Conservation (phyloP, 768 basidiomycete genomes). For the Xerocomellus amylosporus region DNA sequence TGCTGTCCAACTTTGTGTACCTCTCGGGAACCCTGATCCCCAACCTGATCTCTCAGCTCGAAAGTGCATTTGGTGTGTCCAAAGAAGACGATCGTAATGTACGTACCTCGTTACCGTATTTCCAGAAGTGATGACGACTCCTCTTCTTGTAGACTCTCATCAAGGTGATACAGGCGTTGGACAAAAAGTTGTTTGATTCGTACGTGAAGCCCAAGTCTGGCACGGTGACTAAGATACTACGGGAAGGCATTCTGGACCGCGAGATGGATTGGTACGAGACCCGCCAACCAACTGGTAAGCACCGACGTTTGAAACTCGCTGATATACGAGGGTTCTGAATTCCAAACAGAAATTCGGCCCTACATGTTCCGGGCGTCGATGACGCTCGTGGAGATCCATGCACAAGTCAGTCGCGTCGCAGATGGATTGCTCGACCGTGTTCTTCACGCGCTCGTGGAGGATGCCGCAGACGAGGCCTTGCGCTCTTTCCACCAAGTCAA, state of each 20-base stretch:
- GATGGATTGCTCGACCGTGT: slow-evolving; percentile 80
- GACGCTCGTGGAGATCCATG: slow-evolving; percentile 87
- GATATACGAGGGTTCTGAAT: not conserved
- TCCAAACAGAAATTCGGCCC: slow-evolving; percentile 75
- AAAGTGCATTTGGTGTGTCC: slow-evolving; percentile 68
- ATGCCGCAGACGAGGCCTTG: slow-evolving; percentile 79
- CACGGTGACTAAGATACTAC: slow-evolving; percentile 63
- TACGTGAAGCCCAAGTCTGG: slow-evolving; percentile 82
- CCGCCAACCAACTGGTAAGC: slow-evolving; percentile 82
- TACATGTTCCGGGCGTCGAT: slow-evolving; percentile 92
- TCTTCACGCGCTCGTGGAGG: slow-evolving; percentile 75
- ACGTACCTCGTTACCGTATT: slow-evolving; percentile 8
- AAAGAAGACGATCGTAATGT: slow-evolving; percentile 74
- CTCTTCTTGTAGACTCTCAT: slow-evolving; percentile 58
- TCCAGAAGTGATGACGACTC: not conserved
- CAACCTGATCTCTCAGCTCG: slow-evolving; percentile 75
- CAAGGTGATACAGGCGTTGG: slow-evolving; percentile 77
- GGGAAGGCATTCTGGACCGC: slow-evolving; percentile 73
- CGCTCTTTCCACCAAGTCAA: slow-evolving; percentile 85
- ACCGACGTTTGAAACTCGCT: not conserved
- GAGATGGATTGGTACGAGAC: slow-evolving; percentile 94
- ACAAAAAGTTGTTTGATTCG: slow-evolving; percentile 85
- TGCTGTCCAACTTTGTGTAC: slow-evolving; percentile 84
- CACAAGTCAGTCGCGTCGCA: slow-evolving; percentile 80
- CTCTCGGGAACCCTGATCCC: slow-evolving; percentile 71